phyloP scores from a whole-genome alignment of 2,329 filamentous ascomycete species.

The Aspergillus calidoustus region DNA sequence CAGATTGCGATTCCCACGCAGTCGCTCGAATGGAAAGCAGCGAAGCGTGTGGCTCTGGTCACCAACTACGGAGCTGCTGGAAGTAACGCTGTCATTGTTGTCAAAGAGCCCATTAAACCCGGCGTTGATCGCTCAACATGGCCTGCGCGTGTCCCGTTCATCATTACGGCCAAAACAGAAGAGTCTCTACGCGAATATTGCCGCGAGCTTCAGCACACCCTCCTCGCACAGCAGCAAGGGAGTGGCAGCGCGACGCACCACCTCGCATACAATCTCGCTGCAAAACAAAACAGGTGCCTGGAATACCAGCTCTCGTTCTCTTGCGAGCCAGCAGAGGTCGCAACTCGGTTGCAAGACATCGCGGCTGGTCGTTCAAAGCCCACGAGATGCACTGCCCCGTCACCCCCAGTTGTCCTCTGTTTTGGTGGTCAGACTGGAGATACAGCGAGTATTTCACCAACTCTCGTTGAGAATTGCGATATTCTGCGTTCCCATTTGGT shows the following conservation, averaged over 20 bases:
- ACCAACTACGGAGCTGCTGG: slow-evolving; percentile 35
- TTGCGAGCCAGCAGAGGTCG: too few relatives aligned
- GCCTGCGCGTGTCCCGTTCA: too few relatives aligned
- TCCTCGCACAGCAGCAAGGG: too few relatives aligned
- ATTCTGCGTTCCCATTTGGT: too few relatives aligned
- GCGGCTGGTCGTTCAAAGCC: too few relatives aligned
- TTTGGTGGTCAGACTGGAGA: slow-evolving; percentile 46
- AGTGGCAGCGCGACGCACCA: background rate
- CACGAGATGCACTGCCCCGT: background rate
- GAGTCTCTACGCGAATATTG: background rate
- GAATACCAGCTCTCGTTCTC: background rate
- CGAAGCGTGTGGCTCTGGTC: slow-evolving; percentile 18
- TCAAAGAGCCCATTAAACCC: slow-evolving; percentile 6
- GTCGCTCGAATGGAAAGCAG: background rate
- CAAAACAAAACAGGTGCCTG: background rate
- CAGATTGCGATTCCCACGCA: slow-evolving; percentile 17
- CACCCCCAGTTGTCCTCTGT: slow-evolving; percentile 38
- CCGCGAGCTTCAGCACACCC: too few relatives aligned
- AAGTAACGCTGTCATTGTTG: slow-evolving; percentile 31
- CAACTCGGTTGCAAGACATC: too few relatives aligned
- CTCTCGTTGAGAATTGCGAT: slow-evolving; percentile 31
- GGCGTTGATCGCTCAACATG: too few relatives aligned
- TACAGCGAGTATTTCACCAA: slow-evolving; percentile 29
- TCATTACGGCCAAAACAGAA: slow-evolving; percentile 21
- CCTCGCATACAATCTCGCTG: background rate